These are phyloP conservation scores for Oryza meridionalis DNA, from an alignment of 176 grass and related monocot species.

Conservation along the genomic window DNA sequence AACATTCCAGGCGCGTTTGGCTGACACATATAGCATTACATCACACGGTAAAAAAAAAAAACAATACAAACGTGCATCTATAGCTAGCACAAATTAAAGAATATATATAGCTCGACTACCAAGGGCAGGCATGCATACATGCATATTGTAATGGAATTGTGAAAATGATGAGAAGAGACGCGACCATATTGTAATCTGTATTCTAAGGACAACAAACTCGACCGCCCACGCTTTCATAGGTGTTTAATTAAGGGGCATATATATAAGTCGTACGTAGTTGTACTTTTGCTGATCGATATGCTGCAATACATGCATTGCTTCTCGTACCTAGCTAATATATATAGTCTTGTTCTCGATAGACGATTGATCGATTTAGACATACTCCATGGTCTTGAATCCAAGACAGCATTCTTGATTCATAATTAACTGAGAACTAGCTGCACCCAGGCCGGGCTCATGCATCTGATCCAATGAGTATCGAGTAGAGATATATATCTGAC, in stretches of 20 bases:
- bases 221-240: conserved; percentile 33
- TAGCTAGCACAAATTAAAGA: conserved; percentile 19
- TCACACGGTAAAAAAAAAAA: conserved; percentile 2
- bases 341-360: conserved; percentile 32
- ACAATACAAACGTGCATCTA: conserved; percentile 32
- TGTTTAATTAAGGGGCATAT: conserved; percentile 16
- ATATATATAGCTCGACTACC: conserved; percentile 34
- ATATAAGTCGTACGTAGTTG: conserved; percentile 12
- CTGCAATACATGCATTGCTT: conserved; percentile 38
- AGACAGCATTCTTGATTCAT: conserved; percentile 2
- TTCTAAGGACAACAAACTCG: neutral
- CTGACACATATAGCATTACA: conserved; percentile 29
- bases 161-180: conserved; percentile 34
- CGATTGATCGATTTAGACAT: neutral
- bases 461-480: conserved; percentile 35
- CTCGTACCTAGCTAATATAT: conserved; percentile 4
- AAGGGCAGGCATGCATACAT: conserved; percentile 20
- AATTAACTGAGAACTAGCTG: conserved; percentile 18
- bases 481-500: conserved; percentile 10
- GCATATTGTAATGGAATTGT: conserved; percentile 14
- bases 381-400: conserved; percentile 15
- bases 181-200: conserved; percentile 12
- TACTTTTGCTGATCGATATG: conserved; percentile 30
- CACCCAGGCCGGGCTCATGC: conserved; percentile 14
- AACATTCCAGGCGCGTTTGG: conserved; percentile 31